Evolutionary conservation across 2,329 filamentous ascomycete species (phyloP).

Genomic region (Colletotrichum zoysiae): DNA sequence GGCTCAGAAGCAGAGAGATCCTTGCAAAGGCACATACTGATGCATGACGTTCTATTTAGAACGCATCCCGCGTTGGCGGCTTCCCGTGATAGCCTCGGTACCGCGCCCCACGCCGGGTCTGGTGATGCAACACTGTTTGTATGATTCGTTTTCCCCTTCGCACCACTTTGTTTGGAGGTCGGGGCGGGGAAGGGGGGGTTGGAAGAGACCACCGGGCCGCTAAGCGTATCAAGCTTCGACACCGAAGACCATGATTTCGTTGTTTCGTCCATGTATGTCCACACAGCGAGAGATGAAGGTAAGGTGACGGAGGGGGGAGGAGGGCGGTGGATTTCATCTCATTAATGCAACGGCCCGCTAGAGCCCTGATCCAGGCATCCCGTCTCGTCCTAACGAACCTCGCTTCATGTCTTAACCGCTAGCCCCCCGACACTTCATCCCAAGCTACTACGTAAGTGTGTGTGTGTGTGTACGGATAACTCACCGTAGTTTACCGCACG

Average conservation of each 20-base stretch:
- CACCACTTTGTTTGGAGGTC: too few species aligned
- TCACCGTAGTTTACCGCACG: constrained; percentile 30
- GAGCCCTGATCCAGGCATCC: constrained; percentile 30
- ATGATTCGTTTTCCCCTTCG: neutral
- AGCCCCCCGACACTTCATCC: neutral
- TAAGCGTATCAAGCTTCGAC: constrained; percentile 4
- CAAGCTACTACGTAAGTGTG: neutral
- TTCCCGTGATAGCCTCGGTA: neutral
- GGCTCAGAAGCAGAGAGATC: neutral
- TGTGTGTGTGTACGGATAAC: neutral
- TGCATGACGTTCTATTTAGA: neutral
- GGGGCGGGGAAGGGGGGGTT: too few species aligned
- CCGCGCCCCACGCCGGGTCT: neutral
- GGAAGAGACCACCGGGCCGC: neutral
- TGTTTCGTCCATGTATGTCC: neutral
- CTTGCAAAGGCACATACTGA: neutral
- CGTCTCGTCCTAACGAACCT: constrained; percentile 8
- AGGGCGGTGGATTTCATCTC: constrained; percentile 15
- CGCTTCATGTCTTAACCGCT: constrained; percentile 7
- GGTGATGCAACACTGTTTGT: neutral
- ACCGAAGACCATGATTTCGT: neutral
- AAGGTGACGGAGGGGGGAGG: neutral
- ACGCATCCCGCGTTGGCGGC: neutral
- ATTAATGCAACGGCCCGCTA: constrained; percentile 17
- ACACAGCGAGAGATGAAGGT: neutral